Base-by-base conservation (phyloP, 106 monocot genomes). In the Dendrobium chrysotoxum region DNA sequence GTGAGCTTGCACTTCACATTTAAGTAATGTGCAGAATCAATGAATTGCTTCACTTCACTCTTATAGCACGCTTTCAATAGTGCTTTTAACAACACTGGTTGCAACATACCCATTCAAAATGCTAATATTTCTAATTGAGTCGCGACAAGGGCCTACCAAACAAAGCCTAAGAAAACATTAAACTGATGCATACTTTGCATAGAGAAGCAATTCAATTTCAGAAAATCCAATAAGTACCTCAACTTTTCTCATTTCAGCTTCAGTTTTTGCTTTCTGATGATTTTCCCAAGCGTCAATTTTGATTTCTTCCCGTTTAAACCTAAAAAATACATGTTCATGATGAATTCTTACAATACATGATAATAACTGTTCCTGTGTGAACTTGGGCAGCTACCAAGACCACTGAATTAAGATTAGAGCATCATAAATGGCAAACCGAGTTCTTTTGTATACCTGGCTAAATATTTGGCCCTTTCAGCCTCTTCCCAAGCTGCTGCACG, bases 401-500 rank as follows among this genome's bases (percentile, higher is more conserved):
- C 18, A 64, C 1, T 64, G 23, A 64, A 64, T 64, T 20, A 20
- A 35, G 28, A 50, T 70, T 50, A 13, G 9, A 28, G 35, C 23
- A 65, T 65, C 64, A 75, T n/a, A 47, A 55, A 72, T 35, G 35
- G 35, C 35, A 35, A 78, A 4, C n/a, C 7, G 70, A 76, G 30
- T 53, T 71, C 15, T 44, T 35, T 13, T 57, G 53, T 18, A 77
- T 78, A 98, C 98, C 94, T 91, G 75, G 98, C 94, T 30, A 88
- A 53, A 73, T 91, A 92, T 71, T 98, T 98, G 26, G 92, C 88
- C 75, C 88, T 95, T 78, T 92, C 97, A 79, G 94, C 92, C 77
- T 98, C 97, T 74, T 94, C 94, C 97, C 97, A 98, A 58, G 97
- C 92, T 57, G 89, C 86, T 47, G 97, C 97, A 80, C 91, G 90